A percentile compares a stretch with the other conserved stretches of the same genome.
phyloP scores from a whole-genome alignment of 2,329 filamentous ascomycete species.

The Cladosporium sp. region DNA sequence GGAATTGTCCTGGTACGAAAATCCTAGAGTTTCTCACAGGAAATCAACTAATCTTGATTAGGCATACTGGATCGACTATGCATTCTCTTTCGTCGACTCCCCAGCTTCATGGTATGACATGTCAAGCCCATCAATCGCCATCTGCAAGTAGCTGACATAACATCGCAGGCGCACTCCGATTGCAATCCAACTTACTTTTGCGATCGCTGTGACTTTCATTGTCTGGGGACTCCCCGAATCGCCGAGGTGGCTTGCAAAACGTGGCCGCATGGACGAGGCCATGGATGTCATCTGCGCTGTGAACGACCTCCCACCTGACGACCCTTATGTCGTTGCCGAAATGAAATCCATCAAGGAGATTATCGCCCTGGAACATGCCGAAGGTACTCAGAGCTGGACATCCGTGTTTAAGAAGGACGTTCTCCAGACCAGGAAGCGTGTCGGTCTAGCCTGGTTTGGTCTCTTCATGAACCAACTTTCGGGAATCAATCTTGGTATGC shows the following conservation, averaged over 20 bases:
- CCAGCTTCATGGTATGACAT: conserved; percentile 34
- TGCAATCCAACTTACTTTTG: conserved; percentile 39
- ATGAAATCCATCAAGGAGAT: conserved; percentile 30
- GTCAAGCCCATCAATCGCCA: no score
- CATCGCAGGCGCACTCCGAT: conserved; percentile 34
- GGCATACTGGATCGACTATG: conserved; percentile 20
- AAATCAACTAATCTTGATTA: not conserved
- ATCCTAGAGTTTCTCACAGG: not conserved
- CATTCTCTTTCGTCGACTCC: conserved; percentile 29
- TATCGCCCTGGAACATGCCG: conserved; percentile 30
- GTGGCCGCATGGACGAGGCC: conserved; percentile 22
- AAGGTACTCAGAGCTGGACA: conserved; percentile 28
- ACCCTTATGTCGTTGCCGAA: conserved; percentile 21
- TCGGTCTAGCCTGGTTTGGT: conserved; percentile 32
- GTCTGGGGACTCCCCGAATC: conserved; percentile 31
- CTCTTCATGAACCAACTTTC: conserved; percentile 36
- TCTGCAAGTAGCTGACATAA: no score
- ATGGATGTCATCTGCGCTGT: conserved; percentile 24
- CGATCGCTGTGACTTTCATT: conserved; percentile 35
- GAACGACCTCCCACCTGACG: conserved; percentile 21
- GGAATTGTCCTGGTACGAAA: conserved; percentile 18
- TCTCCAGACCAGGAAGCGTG: conserved; percentile 33
- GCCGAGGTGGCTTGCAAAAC: conserved; percentile 37
- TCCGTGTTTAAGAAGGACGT: conserved; percentile 32
- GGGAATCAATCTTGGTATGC: conserved; percentile 31